phyloP scores from a whole-genome alignment of 106 monocot species.

The Dioscorea dumetorum region DNA sequence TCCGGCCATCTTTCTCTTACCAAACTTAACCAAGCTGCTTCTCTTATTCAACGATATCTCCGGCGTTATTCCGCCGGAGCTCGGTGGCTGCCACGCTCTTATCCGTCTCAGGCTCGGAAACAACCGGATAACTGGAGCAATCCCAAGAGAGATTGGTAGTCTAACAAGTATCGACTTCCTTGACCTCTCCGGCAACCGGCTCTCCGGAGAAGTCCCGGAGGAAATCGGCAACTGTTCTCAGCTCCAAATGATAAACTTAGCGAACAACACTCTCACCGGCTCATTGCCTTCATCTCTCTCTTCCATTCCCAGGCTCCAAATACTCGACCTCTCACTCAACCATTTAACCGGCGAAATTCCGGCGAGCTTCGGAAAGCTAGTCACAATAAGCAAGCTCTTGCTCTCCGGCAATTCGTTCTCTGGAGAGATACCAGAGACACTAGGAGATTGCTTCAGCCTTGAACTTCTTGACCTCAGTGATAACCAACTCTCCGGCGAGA shows the following conservation, averaged over 20 bases:
- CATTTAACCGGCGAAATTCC: conserved; percentile 58
- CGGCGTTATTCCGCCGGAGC: conserved; percentile 69
- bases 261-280: conserved; percentile 67
- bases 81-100: conserved; percentile 58
- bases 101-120: conserved; percentile 59
- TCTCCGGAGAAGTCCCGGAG: conserved; percentile 49
- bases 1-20: conserved; percentile 60
- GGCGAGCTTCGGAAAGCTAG: conserved; percentile 42
- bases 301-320: conserved; percentile 44
- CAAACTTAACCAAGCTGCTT: conserved; percentile 77
- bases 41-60: conserved; percentile 82
- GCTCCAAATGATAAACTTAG: conserved; percentile 76
- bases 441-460: conserved; percentile 56
- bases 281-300: conserved; percentile 42
- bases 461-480: conserved; percentile 75
- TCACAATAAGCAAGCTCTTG: conserved; percentile 56
- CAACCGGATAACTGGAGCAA: conserved; percentile 58
- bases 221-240: conserved; percentile 66
- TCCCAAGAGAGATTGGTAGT: conserved; percentile 56
- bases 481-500: conserved; percentile 53
- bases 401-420: conserved; percentile 54
- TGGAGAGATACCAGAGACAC: conserved; percentile 44
- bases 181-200: conserved; percentile 64
- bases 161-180: conserved; percentile 59
- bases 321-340: conserved; percentile 69